Conservation (phyloP, 306 rosid genomes). For the Crotalaria pallida region DNA sequence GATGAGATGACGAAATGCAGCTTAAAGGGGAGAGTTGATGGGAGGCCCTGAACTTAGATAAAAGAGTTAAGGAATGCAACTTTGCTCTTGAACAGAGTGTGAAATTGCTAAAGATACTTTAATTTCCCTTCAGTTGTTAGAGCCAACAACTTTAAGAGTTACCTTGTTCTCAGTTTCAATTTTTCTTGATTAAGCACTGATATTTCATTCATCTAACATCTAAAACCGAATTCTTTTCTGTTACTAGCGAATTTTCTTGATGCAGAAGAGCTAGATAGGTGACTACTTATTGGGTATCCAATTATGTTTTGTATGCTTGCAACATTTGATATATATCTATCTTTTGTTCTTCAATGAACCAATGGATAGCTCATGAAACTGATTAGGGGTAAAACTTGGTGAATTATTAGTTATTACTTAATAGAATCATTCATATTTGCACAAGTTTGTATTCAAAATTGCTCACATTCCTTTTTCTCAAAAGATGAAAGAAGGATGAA, state of each 20-base stretch:
- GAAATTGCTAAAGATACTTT: background rate
- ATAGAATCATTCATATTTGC: constrained; percentile 5
- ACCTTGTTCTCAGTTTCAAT: background rate
- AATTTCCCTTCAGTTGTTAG: background rate
- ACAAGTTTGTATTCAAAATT: background rate
- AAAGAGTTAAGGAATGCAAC: background rate
- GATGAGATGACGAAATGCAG: background rate
- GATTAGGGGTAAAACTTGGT: constrained; percentile 2
- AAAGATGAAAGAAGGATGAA: constrained; percentile 76
- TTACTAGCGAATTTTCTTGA: background rate
- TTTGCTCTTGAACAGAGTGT: background rate
- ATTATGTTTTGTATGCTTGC: background rate
- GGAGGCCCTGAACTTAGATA: background rate
- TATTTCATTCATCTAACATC: background rate
- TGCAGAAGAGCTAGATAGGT: background rate
- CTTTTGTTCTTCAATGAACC: background rate
- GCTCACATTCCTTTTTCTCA: constrained; percentile 15
- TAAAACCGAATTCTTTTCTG: background rate
- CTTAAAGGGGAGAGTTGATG: constrained; percentile 13
- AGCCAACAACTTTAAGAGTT: background rate
- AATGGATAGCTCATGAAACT: constrained; percentile 4
- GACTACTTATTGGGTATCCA: background rate
- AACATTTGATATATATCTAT: background rate
- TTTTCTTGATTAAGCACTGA: background rate
- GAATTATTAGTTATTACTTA: background rate